Evolutionary conservation across 2,329 filamentous ascomycete genomes (phyloP).

Genomic region (Mycosphaerella sp.): DNA sequence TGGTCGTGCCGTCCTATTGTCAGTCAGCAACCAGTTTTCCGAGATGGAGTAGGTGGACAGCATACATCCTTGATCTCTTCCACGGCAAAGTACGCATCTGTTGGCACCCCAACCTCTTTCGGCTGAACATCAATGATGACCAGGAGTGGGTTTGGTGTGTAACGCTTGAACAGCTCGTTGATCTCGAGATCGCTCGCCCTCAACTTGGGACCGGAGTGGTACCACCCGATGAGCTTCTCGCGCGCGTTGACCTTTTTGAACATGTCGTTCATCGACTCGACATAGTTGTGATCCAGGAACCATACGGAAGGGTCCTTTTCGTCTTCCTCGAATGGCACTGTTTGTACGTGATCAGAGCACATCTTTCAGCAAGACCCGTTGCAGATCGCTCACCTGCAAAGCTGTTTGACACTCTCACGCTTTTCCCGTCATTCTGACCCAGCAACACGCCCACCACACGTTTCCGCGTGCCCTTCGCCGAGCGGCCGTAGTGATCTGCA

Average conservation of each 20-base stretch:
- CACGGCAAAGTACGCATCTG: conserved; percentile 97
- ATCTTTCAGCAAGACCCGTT: conserved; percentile 1
- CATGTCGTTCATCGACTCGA: conserved; percentile 99
- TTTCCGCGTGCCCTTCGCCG: conserved; percentile 78
- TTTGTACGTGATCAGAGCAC: conserved; percentile 8
- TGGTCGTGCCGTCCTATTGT: conserved; percentile 85
- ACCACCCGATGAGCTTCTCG: conserved; percentile 99
- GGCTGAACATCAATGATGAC: conserved; percentile 99
- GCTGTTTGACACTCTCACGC: conserved; percentile 96
- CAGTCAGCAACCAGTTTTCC: conserved; percentile 20
- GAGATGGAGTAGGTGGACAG: conserved; percentile 3
- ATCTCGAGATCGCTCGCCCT: conserved; percentile 95
- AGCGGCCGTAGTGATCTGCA: conserved; percentile 96
- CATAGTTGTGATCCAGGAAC: conserved; percentile 99
- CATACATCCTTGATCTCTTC: conserved; percentile 97
- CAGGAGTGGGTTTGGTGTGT: conserved; percentile 90
- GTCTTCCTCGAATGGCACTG: conserved; percentile 97
- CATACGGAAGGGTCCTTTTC: conserved; percentile 98
- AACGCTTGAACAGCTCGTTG: conserved; percentile 99
- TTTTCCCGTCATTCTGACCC: conserved; percentile 93
- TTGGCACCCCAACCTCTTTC: conserved; percentile 94
- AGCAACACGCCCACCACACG: conserved; percentile 91
- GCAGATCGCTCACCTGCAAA: conserved; percentile 65
- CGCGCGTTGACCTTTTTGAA: conserved; percentile 99
- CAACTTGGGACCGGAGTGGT: conserved; percentile 95